Base-by-base conservation (phyloP, 2,329 filamentous ascomycete species). In the Zasmidium cellare region DNA sequence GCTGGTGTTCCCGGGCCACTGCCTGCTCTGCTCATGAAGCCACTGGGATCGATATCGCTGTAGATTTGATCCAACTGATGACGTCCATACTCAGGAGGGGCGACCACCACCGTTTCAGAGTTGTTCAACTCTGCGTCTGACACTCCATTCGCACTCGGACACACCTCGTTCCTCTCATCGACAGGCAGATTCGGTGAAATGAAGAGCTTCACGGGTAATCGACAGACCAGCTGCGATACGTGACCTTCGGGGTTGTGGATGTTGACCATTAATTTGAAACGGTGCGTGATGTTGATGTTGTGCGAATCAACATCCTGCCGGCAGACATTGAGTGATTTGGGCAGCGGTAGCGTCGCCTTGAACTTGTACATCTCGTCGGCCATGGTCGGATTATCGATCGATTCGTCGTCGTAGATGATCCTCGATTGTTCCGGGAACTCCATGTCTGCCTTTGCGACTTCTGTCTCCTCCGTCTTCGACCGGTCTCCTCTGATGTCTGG, bases 211-310 rank as follows among this genome's bases (percentile, higher is more conserved):
- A 97, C 84, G 1, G 94, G 92, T 28, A 97, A 84, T 45, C 92
- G 94, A 48, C 93, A 93, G 53, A 93, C 88, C 53, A 97, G 84
- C 82, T 97, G 93, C 56, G 92, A 97, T 55, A 92, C 83, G 71
- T 97, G 94, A 0, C 92, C 93, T 72, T 99, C 94, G 0, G 94
- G 93, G 68, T 99, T 97, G 74, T 92, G 89, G 41, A 99, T 83
- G 48, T 93, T 91, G 59, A 97, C 88, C 51, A 91, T 91, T 69
- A 97, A 83, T 77, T 93, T 93, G 65, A 97, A 83, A 77, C 96
- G 96, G 75, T 99, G 94, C 56, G 91, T 84, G 53, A 97, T 84
- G 74, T 94, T 96, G 77, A 99, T 96, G 51, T 91, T 90, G 67
- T 91, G 87, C 20, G 88, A 87, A 68, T 96, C 91, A 47, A 94